phyloP scores from a whole-genome alignment of 805 yeast species.

The Candida verbasci region DNA sequence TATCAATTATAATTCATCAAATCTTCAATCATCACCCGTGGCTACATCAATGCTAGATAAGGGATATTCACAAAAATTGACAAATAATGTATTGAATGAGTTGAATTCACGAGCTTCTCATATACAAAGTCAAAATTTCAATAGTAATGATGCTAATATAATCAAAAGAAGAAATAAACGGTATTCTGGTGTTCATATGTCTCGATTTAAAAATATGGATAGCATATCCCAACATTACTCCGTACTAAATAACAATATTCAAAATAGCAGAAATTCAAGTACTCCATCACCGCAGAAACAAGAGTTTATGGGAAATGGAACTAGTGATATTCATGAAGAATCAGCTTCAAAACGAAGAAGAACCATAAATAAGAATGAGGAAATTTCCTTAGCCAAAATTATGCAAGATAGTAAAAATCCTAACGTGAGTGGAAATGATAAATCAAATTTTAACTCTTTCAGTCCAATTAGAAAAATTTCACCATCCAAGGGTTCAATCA shows the following conservation, averaged over 20 bases:
- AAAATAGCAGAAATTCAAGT: neutral
- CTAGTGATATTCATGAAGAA: constrained; percentile 1
- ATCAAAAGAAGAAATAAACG: constrained; percentile 19
- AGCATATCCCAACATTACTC: constrained; percentile 48
- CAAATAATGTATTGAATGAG: constrained; percentile 43
- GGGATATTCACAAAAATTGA: constrained; percentile 45
- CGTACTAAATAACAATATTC: constrained; percentile 18
- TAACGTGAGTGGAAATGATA: neutral
- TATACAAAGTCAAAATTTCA: constrained; percentile 19
- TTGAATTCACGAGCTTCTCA: constrained; percentile 38
- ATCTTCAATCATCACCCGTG: no score
- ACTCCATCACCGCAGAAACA: constrained; percentile 7
- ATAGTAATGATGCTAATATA: neutral
- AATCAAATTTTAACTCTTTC: no score
- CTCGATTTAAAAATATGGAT: constrained; percentile 42
- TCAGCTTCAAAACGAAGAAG: constrained; percentile 29
- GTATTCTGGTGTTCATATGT: constrained; percentile 29
- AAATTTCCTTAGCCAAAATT: constrained; percentile 12
- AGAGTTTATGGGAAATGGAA: neutral
- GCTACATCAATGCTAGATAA: constrained; percentile 33
- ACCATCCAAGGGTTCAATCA: constrained; percentile 38
- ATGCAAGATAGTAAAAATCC: constrained; percentile 1
- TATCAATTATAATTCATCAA: no score
- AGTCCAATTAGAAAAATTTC: constrained; percentile 30
- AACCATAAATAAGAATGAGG: constrained; percentile 41